These are phyloP conservation scores for Boletus semigastroideus DNA, from an alignment of 1,284 basidiomycete species.

Conservation along the genomic window DNA sequence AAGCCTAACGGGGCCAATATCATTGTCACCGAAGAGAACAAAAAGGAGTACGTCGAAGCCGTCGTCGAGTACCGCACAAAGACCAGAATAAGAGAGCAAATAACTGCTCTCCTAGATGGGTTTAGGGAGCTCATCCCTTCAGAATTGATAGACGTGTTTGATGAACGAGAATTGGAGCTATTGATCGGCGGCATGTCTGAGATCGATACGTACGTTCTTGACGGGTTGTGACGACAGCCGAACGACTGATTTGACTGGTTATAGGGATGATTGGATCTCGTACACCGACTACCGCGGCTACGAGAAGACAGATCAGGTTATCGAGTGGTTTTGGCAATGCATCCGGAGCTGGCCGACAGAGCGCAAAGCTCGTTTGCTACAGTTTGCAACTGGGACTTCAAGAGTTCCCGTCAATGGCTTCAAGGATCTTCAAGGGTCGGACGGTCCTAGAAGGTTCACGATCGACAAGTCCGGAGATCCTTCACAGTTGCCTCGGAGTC, in stretches of 20 bases:
- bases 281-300: slow-evolving; percentile 85
- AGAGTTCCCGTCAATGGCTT: slow-evolving; percentile 98
- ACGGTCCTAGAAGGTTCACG: slow-evolving; percentile 92
- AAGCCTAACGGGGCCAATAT: slow-evolving; percentile 85
- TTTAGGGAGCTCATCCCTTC: slow-evolving; percentile 94
- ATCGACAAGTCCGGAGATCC: slow-evolving; percentile 97
- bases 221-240: neutral
- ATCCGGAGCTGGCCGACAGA: slow-evolving; percentile 96
- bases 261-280: slow-evolving; percentile 82
- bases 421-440: slow-evolving; percentile 97
- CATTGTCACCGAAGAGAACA: slow-evolving; percentile 94
- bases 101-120: slow-evolving; percentile 94
- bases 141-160: slow-evolving; percentile 96
- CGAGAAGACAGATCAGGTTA: slow-evolving; percentile 89
- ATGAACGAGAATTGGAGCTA: slow-evolving; percentile 95
- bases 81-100: slow-evolving; percentile 92
- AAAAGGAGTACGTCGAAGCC: slow-evolving; percentile 96
- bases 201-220: slow-evolving; percentile 80
- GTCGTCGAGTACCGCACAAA: slow-evolving; percentile 96
- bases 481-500: slow-evolving; percentile 83
- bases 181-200: slow-evolving; percentile 99
- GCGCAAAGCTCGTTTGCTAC: slow-evolving; percentile 89
- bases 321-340: slow-evolving; percentile 99
- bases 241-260: slow-evolving; percentile 6
- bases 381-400: slow-evolving; percentile 97